phyloP scores from a whole-genome alignment of 257 asterid species.

The Striga asiatica region DNA sequence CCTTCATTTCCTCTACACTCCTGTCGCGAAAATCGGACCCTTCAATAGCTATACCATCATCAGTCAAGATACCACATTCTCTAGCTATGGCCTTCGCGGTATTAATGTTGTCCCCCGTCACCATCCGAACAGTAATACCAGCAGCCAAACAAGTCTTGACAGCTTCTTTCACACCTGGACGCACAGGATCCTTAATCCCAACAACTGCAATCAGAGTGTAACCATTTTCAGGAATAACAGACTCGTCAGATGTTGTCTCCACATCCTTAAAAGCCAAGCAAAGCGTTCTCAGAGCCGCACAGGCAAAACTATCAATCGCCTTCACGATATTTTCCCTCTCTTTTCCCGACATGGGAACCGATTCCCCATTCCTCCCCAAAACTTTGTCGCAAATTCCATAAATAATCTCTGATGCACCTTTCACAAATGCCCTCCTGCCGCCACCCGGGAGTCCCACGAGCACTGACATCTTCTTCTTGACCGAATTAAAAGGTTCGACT shows the following conservation, averaged over 20 bases:
- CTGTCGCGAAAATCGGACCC: constrained; percentile 58
- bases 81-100: constrained; percentile 81
- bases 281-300: constrained; percentile 63
- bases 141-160: constrained; percentile 66
- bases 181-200: constrained; percentile 72
- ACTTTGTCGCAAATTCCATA: constrained; percentile 45
- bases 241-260: constrained; percentile 16
- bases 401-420: constrained; percentile 69
- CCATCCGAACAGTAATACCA: constrained; percentile 71
- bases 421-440: constrained; percentile 34
- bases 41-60: constrained; percentile 64
- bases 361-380: constrained; percentile 38
- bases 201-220: constrained; percentile 57
- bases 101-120: constrained; percentile 73
- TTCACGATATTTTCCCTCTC: constrained; percentile 28
- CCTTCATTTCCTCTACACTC: constrained; percentile 42
- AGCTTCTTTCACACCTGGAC: constrained; percentile 71
- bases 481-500: constrained; percentile 67
- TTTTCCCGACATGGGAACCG: constrained; percentile 34
- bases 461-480: constrained; percentile 68
- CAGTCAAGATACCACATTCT: constrained; percentile 72
- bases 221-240: constrained; percentile 42
- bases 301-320: constrained; percentile 42
- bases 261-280: constrained; percentile 54
- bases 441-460: constrained; percentile 42